Base-by-base conservation (phyloP, 2,329 filamentous ascomycete genomes). In the Fusarium compactum region DNA sequence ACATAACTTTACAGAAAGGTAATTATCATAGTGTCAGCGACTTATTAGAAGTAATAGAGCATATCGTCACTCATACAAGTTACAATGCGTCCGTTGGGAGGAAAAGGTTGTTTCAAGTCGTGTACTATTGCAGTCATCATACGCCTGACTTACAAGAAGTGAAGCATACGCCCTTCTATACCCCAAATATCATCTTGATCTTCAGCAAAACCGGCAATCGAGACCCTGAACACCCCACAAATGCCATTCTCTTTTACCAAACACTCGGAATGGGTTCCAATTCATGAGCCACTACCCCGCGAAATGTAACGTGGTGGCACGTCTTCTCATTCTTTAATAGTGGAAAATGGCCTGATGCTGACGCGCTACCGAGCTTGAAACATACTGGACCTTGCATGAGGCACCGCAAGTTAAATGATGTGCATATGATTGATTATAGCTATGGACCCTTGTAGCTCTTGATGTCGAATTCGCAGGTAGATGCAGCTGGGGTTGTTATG, bases 271-370 rank as follows among this genome's bases (percentile, higher is more conserved):
- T 29, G 38, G 16, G 57, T 40, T 45, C 38, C 38, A 45, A 44
- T 44, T 15, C 24, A 61, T n/a, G 32, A 41, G 10, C 29, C 34
- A 22, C 54, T 74, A 72, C 74, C 74, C 74, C 74, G 66, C 72
- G 72, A 75, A 76, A 76, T 76, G 70, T 62, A 76, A 76, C 72
- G 54, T 65, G 58, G 61, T 69, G 53, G 59, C 62, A 58, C 60
- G 25, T 47, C 18, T 10, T 22, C 18, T 55, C 20, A 47, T 55
- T 6, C 54, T 32, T 41, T 53, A 46, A 57, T 53, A 58, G 60
- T 72, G 51, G 56, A 51, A 65, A 70, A 75, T 75, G 73, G 73
- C 61, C 69, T 74, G 73, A 75, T 74, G 68, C 45, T 71, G 61
- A 71, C 55, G 64, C 55, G 55, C 59, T 66, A 66, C 30, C 44